Conservation (phyloP, 805 yeast genomes). For the Candida jianshihensis region DNA sequence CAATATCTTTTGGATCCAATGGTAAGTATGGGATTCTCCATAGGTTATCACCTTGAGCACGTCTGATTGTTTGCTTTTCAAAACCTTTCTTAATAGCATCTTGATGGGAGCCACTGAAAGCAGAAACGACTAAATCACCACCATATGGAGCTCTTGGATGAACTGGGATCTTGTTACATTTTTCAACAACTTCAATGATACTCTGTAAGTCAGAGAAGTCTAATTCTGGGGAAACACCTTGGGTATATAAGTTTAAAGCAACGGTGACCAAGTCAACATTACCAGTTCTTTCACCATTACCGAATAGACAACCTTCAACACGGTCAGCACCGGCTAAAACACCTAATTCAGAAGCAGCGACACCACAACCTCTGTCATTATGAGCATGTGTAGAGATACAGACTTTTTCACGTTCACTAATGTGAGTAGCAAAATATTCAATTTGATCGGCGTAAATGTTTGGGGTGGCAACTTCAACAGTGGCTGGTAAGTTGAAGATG, state of each 20-base stretch:
- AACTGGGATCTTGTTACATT: slow-evolving; percentile 71
- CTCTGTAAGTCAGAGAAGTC: slow-evolving; percentile 66
- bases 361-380: slow-evolving; percentile 80
- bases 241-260: slow-evolving; percentile 72
- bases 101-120: slow-evolving; percentile 70
- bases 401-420: slow-evolving; percentile 64
- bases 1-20: slow-evolving; percentile 75
- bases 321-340: slow-evolving; percentile 79
- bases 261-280: slow-evolving; percentile 72
- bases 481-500: slow-evolving; percentile 74
- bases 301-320: slow-evolving; percentile 77
- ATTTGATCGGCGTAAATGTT: slow-evolving; percentile 76
- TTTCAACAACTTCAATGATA: slow-evolving; percentile 62
- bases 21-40: slow-evolving; percentile 78
- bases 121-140: slow-evolving; percentile 73
- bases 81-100: slow-evolving; percentile 68
- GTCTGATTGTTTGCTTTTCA: slow-evolving; percentile 44
- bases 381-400: slow-evolving; percentile 69
- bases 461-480: slow-evolving; percentile 73
- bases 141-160: slow-evolving; percentile 76
- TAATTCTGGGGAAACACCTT: slow-evolving; percentile 64
- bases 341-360: slow-evolving; percentile 76
- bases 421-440: slow-evolving; percentile 64
- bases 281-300: slow-evolving; percentile 84
- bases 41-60: slow-evolving; percentile 37